A percentile compares a stretch with the other conserved stretches of the same genome.
These are phyloP conservation scores for Uncinocarpus reesii DNA, from an alignment of 2,329 filamentous ascomycete species.

Conservation along the genomic window DNA sequence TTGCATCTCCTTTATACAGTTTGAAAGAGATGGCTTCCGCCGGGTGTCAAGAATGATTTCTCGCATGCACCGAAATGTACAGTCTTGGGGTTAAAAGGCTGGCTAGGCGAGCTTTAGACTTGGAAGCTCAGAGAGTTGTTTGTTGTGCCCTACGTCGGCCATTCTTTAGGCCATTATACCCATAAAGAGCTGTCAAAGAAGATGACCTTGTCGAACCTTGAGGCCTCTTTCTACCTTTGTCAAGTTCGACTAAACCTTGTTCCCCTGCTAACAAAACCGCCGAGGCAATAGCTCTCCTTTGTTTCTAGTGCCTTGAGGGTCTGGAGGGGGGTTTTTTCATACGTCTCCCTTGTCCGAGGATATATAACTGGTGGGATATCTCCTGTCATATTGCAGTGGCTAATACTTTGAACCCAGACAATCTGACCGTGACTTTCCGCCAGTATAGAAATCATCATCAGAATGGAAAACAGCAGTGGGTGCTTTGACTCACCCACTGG, in stretches of 20 bases:
- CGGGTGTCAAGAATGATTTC: neutral
- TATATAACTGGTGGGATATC: neutral
- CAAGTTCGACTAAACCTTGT: neutral
- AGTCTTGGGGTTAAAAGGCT: neutral
- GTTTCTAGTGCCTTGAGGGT: neutral
- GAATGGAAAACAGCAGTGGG: neutral
- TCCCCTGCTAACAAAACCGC: neutral
- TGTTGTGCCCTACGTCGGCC: neutral
- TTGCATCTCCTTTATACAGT: slow-evolving; percentile 1
- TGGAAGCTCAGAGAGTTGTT: neutral
- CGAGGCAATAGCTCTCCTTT: neutral
- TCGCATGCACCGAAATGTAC: neutral
- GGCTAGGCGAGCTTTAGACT: neutral
- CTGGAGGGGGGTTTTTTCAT: neutral
- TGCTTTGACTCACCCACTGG: slow-evolving; percentile 2
- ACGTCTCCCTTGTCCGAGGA: neutral
- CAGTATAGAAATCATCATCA: neutral
- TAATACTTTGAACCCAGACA: neutral
- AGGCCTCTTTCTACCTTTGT: neutral
- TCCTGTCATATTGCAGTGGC: neutral
- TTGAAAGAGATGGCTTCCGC: neutral
- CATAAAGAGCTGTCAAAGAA: neutral
- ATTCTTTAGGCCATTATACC: neutral
- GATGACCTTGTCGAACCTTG: neutral
- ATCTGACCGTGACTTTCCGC: neutral